phyloP scores from a whole-genome alignment of 2,329 filamentous ascomycete genomes.

The Penicillium sp. region DNA sequence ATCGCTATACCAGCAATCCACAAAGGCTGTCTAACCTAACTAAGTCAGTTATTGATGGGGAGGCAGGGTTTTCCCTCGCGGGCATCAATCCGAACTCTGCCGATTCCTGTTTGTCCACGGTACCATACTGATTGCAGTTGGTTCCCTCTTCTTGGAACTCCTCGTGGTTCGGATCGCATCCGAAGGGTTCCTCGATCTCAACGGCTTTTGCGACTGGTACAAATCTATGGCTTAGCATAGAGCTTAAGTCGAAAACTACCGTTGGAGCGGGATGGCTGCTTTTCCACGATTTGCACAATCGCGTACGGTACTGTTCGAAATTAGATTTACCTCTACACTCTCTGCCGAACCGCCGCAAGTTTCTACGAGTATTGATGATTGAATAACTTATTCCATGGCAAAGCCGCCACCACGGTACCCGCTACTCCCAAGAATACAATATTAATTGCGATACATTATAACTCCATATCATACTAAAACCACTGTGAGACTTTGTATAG shows the following conservation, averaged over 20 bases:
- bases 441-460: no score
- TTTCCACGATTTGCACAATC: no score
- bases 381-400: no score
- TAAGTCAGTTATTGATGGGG: not conserved
- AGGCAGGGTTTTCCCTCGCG: not conserved
- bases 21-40: not conserved
- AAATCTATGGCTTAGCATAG: constrained; percentile 4
- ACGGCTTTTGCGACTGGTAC: not conserved
- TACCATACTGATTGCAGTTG: not conserved
- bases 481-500: no score
- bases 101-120: not conserved
- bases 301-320: not conserved
- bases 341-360: no score
- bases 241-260: constrained; percentile 6
- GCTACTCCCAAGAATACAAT: no score
- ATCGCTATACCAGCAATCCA: not conserved
- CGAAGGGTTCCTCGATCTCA: not conserved
- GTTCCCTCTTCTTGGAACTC: not conserved
- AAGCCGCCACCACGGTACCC: no score
- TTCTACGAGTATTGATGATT: no score
- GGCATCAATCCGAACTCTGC: not conserved
- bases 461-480: no score
- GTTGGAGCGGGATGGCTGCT: not conserved
- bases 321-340: no score
- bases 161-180: not conserved